These are phyloP conservation scores for Trypanosoma caninum DNA, from an alignment of 208 protist genomes.

Conservation along the genomic window DNA sequence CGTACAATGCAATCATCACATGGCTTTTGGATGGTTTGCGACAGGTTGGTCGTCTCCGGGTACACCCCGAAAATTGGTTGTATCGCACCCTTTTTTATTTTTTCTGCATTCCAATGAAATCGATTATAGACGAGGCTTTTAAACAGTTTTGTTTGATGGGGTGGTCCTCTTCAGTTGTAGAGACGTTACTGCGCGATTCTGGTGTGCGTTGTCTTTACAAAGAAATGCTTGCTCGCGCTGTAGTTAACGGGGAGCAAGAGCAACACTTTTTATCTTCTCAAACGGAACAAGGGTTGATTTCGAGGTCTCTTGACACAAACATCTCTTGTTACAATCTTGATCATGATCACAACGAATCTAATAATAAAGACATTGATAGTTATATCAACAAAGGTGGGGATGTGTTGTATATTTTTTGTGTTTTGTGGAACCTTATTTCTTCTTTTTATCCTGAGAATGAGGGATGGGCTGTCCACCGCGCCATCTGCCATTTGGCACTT, in stretches of 20 bases:
- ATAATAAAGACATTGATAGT: too few species aligned
- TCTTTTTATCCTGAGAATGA: constrained; percentile 75
- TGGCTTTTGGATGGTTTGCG: constrained; percentile 41
- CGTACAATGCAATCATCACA: constrained; percentile 18
- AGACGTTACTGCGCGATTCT: constrained; percentile 7
- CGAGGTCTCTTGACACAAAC: neutral
- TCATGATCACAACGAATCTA: too few species aligned
- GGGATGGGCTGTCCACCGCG: constrained; percentile 75
- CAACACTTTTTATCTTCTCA: too few species aligned
- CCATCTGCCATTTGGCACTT: constrained; percentile 61
- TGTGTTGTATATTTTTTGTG: constrained; percentile 36
- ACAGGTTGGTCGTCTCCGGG: constrained; percentile 19
- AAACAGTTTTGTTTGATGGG: constrained; percentile 6
- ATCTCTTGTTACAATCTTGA: neutral
- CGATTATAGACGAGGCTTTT: constrained; percentile 24
- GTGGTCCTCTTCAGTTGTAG: constrained; percentile 9
- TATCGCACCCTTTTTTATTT: constrained; percentile 72
- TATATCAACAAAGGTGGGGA: constrained; percentile 38
- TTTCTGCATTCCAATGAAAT: constrained; percentile 49
- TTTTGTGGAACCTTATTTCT: constrained; percentile 54
- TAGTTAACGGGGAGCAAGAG: neutral
- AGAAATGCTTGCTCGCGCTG: neutral
- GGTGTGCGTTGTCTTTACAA: constrained; percentile 4
- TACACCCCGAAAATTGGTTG: constrained; percentile 68
- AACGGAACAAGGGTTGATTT: neutral